Evolutionary conservation across 2,329 filamentous ascomycete genomes (phyloP), one percentile per base, ranked within the genome.

Genomic region (Neopestalotiopsis rosae): DNA sequence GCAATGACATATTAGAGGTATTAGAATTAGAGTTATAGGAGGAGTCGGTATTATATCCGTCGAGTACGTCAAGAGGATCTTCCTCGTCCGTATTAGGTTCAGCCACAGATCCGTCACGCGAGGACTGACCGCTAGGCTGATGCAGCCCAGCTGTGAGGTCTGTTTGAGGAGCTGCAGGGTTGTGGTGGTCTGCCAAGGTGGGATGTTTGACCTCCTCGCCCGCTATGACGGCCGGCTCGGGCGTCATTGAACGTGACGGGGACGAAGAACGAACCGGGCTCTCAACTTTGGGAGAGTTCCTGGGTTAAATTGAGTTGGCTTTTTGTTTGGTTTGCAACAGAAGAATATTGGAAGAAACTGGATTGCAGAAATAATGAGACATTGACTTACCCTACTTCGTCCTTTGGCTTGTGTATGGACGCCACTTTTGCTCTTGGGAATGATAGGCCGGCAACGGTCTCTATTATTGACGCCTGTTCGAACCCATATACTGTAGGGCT

Each of bases 401-500:
- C 17, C 65, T 56, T 56, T 5, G 64, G 30, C 32, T 67, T 38
- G 5, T 10, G 20, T 61, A 32, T 14, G n/a, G 56, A 32, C 52
- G 65, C 65, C 65, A 61, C 65, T 32, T 67, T 67, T 12, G 42
- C 61, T 20, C 24, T 38, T 24, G 65, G 69, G 52, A 58, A 72
- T 65, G 69, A 61, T 57, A 59, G 38, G 63, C 62, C 61, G 17
- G 49, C 65, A 14, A 72, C 63, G 56, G 67, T 52, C 66, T 40
- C 61, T 68, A 67, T 61, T n/a, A 34, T 38, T 10, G 52, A 34
- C 32, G 56, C n/a, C 30, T 45, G 71, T 65, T 85, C 85, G 74
- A 88, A 89, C 74, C 89, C 87, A 84, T 90, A 90, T 63, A 90
- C 79, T 40, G 87, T 90, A 70, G 88, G 88, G 76, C 88, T 90